These are phyloP conservation scores for Acacia concinna DNA, from an alignment of 331 rosid genomes.

Conservation along the genomic window DNA sequence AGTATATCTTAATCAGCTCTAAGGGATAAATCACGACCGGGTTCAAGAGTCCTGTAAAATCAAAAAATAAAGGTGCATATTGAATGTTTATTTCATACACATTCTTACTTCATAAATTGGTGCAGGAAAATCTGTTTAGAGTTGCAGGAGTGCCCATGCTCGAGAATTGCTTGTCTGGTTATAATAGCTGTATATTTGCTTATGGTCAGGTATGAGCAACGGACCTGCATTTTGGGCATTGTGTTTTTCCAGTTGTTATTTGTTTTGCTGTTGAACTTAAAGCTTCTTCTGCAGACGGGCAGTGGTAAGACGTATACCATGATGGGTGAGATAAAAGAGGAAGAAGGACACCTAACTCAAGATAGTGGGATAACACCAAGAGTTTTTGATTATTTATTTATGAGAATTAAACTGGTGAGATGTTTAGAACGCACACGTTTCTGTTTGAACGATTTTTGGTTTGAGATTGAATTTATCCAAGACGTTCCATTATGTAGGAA, in stretches of 20 bases:
- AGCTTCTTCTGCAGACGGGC: slow-evolving; percentile 73
- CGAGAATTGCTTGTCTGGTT: slow-evolving; percentile 96
- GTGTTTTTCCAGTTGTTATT: slow-evolving; percentile 12
- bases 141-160: slow-evolving; percentile 96
- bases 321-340: slow-evolving; percentile 90
- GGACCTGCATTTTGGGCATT: background rate
- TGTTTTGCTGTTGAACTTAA: slow-evolving; percentile 30
- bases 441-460: slow-evolving; percentile 15
- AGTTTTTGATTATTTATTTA: slow-evolving; percentile 78
- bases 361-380: slow-evolving; percentile 90
- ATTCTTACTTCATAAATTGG: slow-evolving; percentile 33
- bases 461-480: slow-evolving; percentile 29
- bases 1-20: background rate
- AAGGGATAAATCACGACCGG: background rate
- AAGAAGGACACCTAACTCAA: slow-evolving; percentile 59
- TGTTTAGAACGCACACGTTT: slow-evolving; percentile 27
- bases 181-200: slow-evolving; percentile 96
- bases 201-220: slow-evolving; percentile 78
- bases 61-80: background rate
- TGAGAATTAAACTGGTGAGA: slow-evolving; percentile 62
- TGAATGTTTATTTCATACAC: slow-evolving; percentile 3
- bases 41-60: background rate
- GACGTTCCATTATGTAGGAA: slow-evolving; percentile 51
- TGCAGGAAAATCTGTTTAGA: slow-evolving; percentile 76
- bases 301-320: slow-evolving; percentile 97